Percentiles rank a stretch among this genome's conserved stretches.
Conservation (phyloP, 352 stramenopile genomes). For the Globisporangium paroecandrum region DNA sequence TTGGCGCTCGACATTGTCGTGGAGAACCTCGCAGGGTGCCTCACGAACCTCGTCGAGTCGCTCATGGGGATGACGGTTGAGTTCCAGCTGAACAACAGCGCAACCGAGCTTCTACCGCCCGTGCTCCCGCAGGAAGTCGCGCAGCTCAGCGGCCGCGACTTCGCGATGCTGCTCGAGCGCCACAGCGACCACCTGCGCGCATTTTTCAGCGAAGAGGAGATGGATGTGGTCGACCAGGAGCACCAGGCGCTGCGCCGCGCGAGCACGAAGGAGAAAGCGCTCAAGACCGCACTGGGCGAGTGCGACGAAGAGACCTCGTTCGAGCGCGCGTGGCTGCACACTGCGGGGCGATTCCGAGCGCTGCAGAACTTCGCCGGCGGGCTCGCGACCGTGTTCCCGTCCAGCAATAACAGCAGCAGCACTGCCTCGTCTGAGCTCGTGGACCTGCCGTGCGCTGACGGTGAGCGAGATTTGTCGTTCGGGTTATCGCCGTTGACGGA, state of each 20-base stretch:
- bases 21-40: slow-evolving; percentile 19
- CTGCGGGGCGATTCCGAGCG: slow-evolving; percentile 33
- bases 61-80: slow-evolving; percentile 22
- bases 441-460: slow-evolving; percentile 23
- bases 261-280: slow-evolving; percentile 24
- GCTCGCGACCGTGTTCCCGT: slow-evolving; percentile 43
- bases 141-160: slow-evolving; percentile 44
- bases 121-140: slow-evolving; percentile 49
- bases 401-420: background rate
- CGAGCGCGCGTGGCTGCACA: slow-evolving; percentile 36
- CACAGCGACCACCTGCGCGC: slow-evolving; percentile 26
- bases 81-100: slow-evolving; percentile 3
- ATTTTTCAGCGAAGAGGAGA: slow-evolving; percentile 30
- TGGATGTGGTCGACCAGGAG: slow-evolving; percentile 36
- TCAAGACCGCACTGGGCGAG: slow-evolving; percentile 17
- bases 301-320: slow-evolving; percentile 33
- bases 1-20: slow-evolving; percentile 28
- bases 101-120: slow-evolving; percentile 23
- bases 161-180: slow-evolving; percentile 32
- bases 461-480: slow-evolving; percentile 1
- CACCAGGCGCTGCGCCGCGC: slow-evolving; percentile 29
- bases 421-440: slow-evolving; percentile 4
- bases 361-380: slow-evolving; percentile 59
- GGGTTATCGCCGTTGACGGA: slow-evolving; percentile 19
- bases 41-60: slow-evolving; percentile 29